A percentile compares a stretch with the other conserved stretches of the same genome.
Evolutionary conservation across 345 rosid species (phyloP).

Genomic region (Euphorbia pulcherrima): DNA sequence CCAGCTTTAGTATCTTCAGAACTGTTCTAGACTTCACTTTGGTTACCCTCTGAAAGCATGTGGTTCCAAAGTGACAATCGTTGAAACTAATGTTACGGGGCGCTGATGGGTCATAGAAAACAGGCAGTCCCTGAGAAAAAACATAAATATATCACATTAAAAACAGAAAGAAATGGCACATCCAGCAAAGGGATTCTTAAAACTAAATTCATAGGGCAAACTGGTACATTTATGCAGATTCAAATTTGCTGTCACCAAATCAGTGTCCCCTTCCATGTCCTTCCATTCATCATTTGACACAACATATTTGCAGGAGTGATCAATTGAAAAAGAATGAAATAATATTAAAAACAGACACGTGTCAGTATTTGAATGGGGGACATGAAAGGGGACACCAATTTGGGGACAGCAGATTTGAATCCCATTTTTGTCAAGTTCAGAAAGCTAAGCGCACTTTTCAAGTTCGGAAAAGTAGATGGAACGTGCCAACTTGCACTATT

Average conservation of each 20-base stretch:
- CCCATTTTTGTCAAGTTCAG: too few relatives aligned
- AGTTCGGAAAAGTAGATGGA: too few relatives aligned
- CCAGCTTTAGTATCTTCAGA: constrained; percentile 68
- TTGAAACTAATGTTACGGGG: constrained; percentile 75
- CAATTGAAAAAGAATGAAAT: neutral
- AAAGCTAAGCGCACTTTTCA: too few relatives aligned
- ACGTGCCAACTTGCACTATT: too few relatives aligned
- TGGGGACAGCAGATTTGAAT: too few relatives aligned
- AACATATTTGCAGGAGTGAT: too few relatives aligned
- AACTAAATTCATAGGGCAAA: constrained; percentile 9
- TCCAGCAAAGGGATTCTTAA: neutral
- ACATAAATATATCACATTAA: constrained; percentile 14
- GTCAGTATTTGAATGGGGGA: too few relatives aligned
- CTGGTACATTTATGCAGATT: too few relatives aligned
- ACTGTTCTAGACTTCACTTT: constrained; percentile 90
- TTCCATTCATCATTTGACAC: too few relatives aligned
- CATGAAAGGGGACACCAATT: too few relatives aligned
- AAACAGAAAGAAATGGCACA: neutral
- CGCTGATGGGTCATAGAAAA: constrained; percentile 67
- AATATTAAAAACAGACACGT: constrained; percentile 4
- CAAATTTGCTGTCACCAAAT: too few relatives aligned
- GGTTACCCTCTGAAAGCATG: constrained; percentile 87
- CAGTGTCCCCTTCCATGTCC: too few relatives aligned
- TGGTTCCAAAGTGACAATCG: constrained; percentile 88
- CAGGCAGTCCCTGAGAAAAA: constrained; percentile 69